Conservation (phyloP, 371 early-diverging fungal species). For the Apophysomyces ossiformis region DNA sequence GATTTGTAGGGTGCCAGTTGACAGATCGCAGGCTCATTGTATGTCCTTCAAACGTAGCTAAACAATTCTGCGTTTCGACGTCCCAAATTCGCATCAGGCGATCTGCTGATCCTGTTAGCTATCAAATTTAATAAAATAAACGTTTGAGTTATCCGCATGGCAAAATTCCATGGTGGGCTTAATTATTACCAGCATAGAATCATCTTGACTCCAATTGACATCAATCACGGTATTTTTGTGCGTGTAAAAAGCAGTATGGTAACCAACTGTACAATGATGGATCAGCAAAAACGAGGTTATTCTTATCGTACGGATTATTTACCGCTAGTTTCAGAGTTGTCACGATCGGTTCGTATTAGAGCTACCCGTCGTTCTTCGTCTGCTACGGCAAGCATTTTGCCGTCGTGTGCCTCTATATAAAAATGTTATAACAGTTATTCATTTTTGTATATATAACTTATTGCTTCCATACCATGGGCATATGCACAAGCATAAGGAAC, state of each 20-base stretch:
- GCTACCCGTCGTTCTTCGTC: slow-evolving; percentile 68
- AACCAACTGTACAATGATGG: slow-evolving; percentile 12
- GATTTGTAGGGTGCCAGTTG: slow-evolving; percentile 55
- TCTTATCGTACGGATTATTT: slow-evolving; percentile 9
- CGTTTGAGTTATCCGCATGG: background rate
- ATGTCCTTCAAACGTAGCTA: slow-evolving; percentile 59
- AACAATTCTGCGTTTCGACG: slow-evolving; percentile 46
- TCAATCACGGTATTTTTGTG: slow-evolving; percentile 67
- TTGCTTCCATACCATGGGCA: slow-evolving; percentile 19
- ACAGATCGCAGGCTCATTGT: slow-evolving; percentile 58
- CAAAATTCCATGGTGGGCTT: background rate
- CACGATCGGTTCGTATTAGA: slow-evolving; percentile 55
- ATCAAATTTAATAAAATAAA: slow-evolving; percentile 1
- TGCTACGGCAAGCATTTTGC: slow-evolving; percentile 62
- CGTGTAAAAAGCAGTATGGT: slow-evolving; percentile 34
- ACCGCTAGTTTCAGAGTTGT: slow-evolving; percentile 36
- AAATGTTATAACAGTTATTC: background rate
- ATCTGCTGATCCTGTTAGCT: slow-evolving; percentile 68
- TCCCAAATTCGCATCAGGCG: slow-evolving; percentile 65
- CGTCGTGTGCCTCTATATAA: slow-evolving; percentile 27
- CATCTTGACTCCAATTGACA: slow-evolving; percentile 62
- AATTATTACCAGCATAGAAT: slow-evolving; percentile 41
- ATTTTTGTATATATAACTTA: background rate
- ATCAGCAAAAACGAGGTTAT: background rate
- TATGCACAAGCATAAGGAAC: slow-evolving; percentile 25